A percentile compares a stretch with the other conserved stretches of the same genome.
Evolutionary conservation across 257 asterid species (phyloP).

Genomic region (Solanum tacnaense): DNA sequence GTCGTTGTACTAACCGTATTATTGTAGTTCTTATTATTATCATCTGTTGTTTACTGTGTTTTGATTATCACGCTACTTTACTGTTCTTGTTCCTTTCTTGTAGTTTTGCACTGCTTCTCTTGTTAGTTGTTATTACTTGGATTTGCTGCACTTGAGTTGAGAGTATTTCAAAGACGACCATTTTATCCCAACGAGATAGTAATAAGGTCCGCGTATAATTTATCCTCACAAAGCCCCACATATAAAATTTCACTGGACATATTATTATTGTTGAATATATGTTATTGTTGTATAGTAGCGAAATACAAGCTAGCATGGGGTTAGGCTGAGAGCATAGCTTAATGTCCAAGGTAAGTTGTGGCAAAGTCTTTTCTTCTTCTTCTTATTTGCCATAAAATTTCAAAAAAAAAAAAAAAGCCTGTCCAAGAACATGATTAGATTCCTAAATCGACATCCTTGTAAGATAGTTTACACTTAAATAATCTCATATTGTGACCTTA

Average conservation of each 20-base stretch:
- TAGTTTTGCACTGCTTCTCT: neutral
- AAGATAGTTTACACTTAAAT: slow-evolving; percentile 22
- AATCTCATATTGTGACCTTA: slow-evolving; percentile 14
- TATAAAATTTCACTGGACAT: neutral
- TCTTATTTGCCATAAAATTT: neutral
- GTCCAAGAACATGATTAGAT: slow-evolving; percentile 30
- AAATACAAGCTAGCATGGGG: neutral
- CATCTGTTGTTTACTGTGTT: neutral
- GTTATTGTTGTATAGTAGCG: neutral
- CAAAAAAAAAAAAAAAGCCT: neutral
- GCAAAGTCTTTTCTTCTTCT: slow-evolving; percentile 1
- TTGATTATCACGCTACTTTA: neutral
- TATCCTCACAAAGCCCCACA: fast-evolving
- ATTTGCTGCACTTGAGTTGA: too few species aligned
- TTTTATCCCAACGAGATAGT: neutral
- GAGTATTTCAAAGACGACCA: fast-evolving
- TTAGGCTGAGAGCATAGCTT: neutral
- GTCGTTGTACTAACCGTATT: neutral
- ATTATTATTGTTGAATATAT: too few species aligned
- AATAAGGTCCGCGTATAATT: fast-evolving
- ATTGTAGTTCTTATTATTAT: neutral
- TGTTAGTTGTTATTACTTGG: neutral
- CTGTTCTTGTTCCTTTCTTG: neutral
- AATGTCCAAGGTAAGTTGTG: slow-evolving; percentile 4
- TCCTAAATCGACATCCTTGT: slow-evolving; percentile 35